Evolutionary conservation across 495 filamentous ascomycete genomes (phyloP).

Genomic region (Trichoderma gamsii): DNA sequence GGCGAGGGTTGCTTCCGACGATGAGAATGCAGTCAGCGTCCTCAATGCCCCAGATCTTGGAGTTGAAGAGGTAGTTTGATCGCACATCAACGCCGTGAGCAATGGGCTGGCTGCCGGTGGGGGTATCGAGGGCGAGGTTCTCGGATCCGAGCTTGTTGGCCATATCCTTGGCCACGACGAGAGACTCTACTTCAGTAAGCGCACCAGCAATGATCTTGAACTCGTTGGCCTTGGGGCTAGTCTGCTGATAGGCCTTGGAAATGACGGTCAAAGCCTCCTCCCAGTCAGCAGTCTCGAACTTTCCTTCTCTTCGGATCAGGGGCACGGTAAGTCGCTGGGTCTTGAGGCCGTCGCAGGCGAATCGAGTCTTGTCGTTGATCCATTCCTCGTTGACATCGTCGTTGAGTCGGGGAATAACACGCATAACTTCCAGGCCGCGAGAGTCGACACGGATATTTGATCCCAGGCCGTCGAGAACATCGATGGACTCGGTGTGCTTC

Average conservation of each 20-base stretch:
- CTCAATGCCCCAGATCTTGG: constrained; percentile 85
- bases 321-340: constrained; percentile 91
- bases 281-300: constrained; percentile 88
- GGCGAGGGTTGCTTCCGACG: constrained; percentile 87
- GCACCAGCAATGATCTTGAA: constrained; percentile 93
- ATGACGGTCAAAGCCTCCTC: constrained; percentile 89
- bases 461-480: constrained; percentile 86
- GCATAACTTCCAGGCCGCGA: constrained; percentile 93
- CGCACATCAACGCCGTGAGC: constrained; percentile 92
- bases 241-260: constrained; percentile 62
- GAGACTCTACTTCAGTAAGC: constrained; percentile 80
- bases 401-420: constrained; percentile 83
- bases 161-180: constrained; percentile 95
- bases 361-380: constrained; percentile 97
- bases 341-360: constrained; percentile 94
- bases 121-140: constrained; percentile 88
- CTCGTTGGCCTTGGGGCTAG: constrained; percentile 78
- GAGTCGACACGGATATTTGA: constrained; percentile 92
- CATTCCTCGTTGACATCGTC: constrained; percentile 99
- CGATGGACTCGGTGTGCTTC: constrained; percentile 86
- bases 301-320: constrained; percentile 76
- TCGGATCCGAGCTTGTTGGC: constrained; percentile 94
- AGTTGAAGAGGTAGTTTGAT: constrained; percentile 94
- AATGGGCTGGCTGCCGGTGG: constrained; percentile 71
- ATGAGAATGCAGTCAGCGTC: constrained; percentile 89